phyloP scores from a whole-genome alignment of 2,329 filamentous ascomycete genomes.

The Cordyceps cicadae region DNA sequence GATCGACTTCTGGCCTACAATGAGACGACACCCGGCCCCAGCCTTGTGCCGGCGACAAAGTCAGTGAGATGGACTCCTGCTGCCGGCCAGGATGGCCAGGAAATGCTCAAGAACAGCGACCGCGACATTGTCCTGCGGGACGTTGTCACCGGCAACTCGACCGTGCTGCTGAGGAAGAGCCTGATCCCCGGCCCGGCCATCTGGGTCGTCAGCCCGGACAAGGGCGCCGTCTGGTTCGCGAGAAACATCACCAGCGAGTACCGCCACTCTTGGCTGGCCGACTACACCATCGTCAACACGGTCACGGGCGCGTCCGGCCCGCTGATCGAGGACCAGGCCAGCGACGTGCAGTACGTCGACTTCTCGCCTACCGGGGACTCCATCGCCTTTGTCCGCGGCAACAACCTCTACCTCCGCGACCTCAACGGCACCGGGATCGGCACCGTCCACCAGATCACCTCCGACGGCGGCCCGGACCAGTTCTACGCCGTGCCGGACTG shows the following conservation, averaged over 20 bases:
- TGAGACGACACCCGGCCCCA: constrained; percentile 42
- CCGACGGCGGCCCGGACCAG: constrained; percentile 50
- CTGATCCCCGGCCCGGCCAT: constrained; percentile 47
- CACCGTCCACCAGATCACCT: constrained; percentile 47
- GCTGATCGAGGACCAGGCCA: constrained; percentile 49
- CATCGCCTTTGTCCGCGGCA: constrained; percentile 60
- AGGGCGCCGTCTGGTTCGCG: constrained; percentile 51
- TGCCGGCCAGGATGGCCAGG: constrained; percentile 52
- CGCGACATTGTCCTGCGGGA: constrained; percentile 53
- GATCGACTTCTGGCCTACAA: constrained; percentile 51
- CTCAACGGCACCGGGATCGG: constrained; percentile 44
- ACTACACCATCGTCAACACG: constrained; percentile 58
- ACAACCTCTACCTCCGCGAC: constrained; percentile 50
- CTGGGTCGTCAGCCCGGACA: constrained; percentile 55
- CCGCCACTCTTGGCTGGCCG: constrained; percentile 58
- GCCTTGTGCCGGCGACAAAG: constrained; percentile 37
- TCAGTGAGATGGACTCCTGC: constrained; percentile 47
- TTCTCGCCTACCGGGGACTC: constrained; percentile 49
- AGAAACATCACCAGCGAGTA: constrained; percentile 62
- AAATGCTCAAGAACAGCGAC: constrained; percentile 42
- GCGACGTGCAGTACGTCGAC: constrained; percentile 59
- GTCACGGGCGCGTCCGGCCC: constrained; percentile 45
- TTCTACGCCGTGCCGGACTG: constrained; percentile 62
- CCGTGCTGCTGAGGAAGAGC: constrained; percentile 48
- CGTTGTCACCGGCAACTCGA: constrained; percentile 46